phyloP scores from a whole-genome alignment of 176 grass and related monocot genomes.

The Lolium perenne region DNA sequence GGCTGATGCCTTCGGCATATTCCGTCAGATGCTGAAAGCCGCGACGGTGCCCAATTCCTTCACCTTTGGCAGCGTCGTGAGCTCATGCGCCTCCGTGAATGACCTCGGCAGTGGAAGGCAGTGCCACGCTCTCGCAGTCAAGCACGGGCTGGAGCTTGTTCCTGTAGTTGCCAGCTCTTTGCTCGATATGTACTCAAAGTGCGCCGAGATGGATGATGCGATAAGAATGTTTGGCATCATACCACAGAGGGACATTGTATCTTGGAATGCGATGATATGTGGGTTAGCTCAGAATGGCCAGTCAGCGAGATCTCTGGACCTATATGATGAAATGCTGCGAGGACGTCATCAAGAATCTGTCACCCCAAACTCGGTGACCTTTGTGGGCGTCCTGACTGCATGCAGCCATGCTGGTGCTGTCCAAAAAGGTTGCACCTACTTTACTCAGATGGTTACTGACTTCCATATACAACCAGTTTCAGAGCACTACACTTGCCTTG shows the following conservation, averaged over 20 bases:
- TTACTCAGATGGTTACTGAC: conserved; percentile 12
- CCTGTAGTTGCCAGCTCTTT: neutral
- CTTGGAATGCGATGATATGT: conserved; percentile 27
- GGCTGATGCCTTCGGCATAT: conserved; percentile 18
- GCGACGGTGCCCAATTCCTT: conserved; percentile 37
- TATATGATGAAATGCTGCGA: conserved; percentile 1
- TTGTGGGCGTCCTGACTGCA: conserved; percentile 20
- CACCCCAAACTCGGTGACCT: conserved; percentile 8
- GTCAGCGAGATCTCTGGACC: neutral
- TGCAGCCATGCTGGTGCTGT: conserved; percentile 23
- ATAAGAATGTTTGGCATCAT: conserved; percentile 11
- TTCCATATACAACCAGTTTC: conserved; percentile 4
- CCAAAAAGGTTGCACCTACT: conserved; percentile 27
- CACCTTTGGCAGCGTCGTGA: conserved; percentile 42
- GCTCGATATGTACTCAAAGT: conserved; percentile 1
- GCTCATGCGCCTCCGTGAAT: conserved; percentile 16
- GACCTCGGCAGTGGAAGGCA: conserved; percentile 30
- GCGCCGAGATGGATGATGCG: conserved; percentile 21
- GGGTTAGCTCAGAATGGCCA: conserved; percentile 9
- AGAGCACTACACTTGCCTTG: conserved; percentile 32
- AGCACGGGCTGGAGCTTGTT: conserved; percentile 37
- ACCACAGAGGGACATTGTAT: conserved; percentile 8
- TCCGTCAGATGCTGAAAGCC: conserved; percentile 34
- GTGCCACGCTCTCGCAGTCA: conserved; percentile 38
- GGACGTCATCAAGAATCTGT: conserved; percentile 1